Evolutionary conservation across 2,329 filamentous ascomycete species (phyloP).

Genomic region (Diaporthe vexans): DNA sequence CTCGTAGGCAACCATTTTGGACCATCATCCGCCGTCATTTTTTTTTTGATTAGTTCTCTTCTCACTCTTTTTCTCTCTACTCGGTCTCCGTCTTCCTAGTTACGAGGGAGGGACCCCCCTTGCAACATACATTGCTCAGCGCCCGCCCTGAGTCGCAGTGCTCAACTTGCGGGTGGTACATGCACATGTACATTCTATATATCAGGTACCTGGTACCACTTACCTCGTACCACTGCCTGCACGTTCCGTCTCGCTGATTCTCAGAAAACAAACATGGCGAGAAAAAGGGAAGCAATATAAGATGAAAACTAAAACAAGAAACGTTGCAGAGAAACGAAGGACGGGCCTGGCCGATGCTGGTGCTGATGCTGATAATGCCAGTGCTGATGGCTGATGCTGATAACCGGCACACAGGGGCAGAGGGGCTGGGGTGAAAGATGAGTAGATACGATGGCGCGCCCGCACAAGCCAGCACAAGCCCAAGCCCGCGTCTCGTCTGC

Average conservation of each 20-base stretch:
- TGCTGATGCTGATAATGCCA: not conserved
- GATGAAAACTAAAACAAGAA: constrained; percentile 1
- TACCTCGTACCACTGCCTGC: not conserved
- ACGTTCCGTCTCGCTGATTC: not conserved
- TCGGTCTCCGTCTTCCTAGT: not conserved
- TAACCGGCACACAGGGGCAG: not conserved
- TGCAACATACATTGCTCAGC: constrained; percentile 3
- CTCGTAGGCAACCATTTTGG: constrained; percentile 9
- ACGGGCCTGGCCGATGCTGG: constrained; percentile 22
- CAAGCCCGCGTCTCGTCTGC: constrained; percentile 18
- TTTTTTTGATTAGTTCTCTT: not conserved
- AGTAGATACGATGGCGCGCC: constrained; percentile 24
- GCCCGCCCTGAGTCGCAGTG: not conserved
- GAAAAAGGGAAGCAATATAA: not conserved
- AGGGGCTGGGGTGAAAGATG: constrained; percentile 18
- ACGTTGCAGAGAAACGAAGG: constrained; percentile 22
- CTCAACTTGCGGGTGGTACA: not conserved
- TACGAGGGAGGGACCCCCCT: not conserved
- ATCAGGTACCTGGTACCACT: not conserved
- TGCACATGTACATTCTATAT: too few species aligned
- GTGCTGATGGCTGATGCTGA: constrained; percentile 25
- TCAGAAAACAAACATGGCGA: not conserved
- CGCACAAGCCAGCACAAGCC: constrained; percentile 32
- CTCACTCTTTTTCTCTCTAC: not conserved
- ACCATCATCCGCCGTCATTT: too few species aligned